Conservation (phyloP, 129 eudicot species). For the Sambucus nigra region DNA sequence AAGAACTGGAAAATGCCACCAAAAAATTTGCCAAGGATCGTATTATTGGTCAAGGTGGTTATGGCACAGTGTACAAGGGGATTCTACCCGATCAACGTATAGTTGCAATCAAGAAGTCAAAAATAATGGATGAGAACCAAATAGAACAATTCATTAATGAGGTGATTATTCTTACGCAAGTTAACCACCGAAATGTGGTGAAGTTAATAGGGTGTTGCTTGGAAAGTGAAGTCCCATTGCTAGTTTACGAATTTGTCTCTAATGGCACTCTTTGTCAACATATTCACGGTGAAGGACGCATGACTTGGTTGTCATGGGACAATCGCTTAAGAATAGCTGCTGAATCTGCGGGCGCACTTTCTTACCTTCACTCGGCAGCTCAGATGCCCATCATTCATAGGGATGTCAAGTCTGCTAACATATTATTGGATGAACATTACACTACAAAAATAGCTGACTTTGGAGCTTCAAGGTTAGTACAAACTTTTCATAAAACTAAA, state of each 20-base stretch:
- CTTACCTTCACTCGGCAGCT: constrained; percentile 52
- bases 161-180: constrained; percentile 35
- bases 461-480: constrained; percentile 45
- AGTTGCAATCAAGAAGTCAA: constrained; percentile 45
- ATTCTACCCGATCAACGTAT: constrained; percentile 23
- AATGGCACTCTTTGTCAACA: constrained; percentile 25
- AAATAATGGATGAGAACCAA: constrained; percentile 27
- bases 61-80: constrained; percentile 33
- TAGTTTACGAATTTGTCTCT: constrained; percentile 39
- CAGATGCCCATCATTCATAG: constrained; percentile 38
- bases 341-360: constrained; percentile 44
- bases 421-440: constrained; percentile 38
- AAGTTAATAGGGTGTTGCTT: constrained; percentile 46
- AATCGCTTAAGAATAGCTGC: constrained; percentile 45
- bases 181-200: constrained; percentile 42
- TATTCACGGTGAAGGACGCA: constrained; percentile 21
- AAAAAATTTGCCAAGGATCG: constrained; percentile 28
- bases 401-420: constrained; percentile 51
- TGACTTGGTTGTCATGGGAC: constrained; percentile 35
- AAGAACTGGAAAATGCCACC: constrained; percentile 41
- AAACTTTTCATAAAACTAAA: no score
- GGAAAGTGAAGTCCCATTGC: constrained; percentile 40
- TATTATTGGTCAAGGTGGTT: constrained; percentile 43
- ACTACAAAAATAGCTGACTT: constrained; percentile 36
- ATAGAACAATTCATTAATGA: constrained; percentile 61